Percentiles rank a stretch among this genome's conserved stretches.
These are phyloP conservation scores for Alnus glutinosa DNA, from an alignment of 306 rosid genomes.

Conservation along the genomic window DNA sequence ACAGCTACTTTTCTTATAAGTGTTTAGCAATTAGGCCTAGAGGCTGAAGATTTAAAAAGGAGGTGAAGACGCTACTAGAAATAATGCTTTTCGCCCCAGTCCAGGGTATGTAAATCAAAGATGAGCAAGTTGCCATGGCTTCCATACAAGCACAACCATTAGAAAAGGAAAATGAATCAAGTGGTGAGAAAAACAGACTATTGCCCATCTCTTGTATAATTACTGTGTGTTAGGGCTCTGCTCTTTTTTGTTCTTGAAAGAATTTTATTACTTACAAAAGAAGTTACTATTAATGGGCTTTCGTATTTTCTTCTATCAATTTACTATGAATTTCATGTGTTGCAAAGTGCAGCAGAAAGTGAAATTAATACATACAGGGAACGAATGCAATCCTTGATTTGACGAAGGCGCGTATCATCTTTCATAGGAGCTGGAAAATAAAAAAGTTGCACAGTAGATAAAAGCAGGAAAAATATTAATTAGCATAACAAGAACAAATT, in stretches of 20 bases:
- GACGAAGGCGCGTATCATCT: slow-evolving; percentile 66
- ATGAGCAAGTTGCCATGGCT: background rate
- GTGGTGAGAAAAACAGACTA: background rate
- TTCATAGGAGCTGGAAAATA: slow-evolving; percentile 51
- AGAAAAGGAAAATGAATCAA: background rate
- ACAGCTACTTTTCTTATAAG: background rate
- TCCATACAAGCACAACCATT: background rate
- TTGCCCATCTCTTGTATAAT: background rate
- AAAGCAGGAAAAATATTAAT: slow-evolving; percentile 3
- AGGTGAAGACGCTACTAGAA: background rate
- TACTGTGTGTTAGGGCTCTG: background rate
- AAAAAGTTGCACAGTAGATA: slow-evolving; percentile 23
- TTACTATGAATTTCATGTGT: slow-evolving; percentile 7
- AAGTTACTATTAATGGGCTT: background rate
- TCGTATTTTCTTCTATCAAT: background rate
- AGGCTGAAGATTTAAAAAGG: background rate
- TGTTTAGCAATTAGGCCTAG: background rate
- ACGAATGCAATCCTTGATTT: slow-evolving; percentile 67
- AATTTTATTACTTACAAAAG: too few relatives aligned
- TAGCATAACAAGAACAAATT: slow-evolving; percentile 10
- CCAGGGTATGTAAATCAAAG: background rate
- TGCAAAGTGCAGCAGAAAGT: slow-evolving; percentile 5
- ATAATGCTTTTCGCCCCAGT: background rate
- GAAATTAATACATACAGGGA: slow-evolving; percentile 63
- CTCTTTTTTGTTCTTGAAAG: background rate